Base-by-base conservation (phyloP, 306 rosid species). In the Acacia melanoxylon region DNA sequence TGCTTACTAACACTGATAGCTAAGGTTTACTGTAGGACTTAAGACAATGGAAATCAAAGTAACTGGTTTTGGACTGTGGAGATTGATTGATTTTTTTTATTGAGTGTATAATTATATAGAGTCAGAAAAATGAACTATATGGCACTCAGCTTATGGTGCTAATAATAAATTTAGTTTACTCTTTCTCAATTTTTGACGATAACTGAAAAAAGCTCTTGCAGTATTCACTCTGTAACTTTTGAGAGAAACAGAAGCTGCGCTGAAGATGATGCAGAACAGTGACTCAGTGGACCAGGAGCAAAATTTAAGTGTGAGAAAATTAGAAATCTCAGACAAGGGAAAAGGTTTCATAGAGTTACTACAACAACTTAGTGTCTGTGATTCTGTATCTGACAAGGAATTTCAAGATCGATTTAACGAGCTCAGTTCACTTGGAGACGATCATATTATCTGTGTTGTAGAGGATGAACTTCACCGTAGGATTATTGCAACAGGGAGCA, bases 301-400 rank as follows among this genome's bases (percentile, higher is more conserved):
- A 5, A 72, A 46, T 1, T 45, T 72, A 14, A 72, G 40, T 25
- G 76, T 27, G 14, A 29, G 76, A 78, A 91, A 61, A 63, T 65
- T 92, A 46, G 89, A 90, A 85, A 81, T 90, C 66, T 85, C 90
- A 0, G 98, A 94, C 86, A 91, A 90, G 85, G 81, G 85, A 61
- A 94, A 91, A 83, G 97, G 97, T 13, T 94, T 92, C 78, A 82
- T 88, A 25, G 89, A 92, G 85, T 84, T 94, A n/a, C 81, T 92
- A 76, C 92, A 48, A 62, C 98, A 94, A 63, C 91, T 92, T 4
- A 94, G 90, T 24, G 83, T 89, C 56, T 94, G 97, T 45, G 97
- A 92, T 85, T 90, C 88, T 33, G 91, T 92, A 9, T 83, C 94
- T 10, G 91, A 91, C 52, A 76, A 90, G 75, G 89, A 91, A 16